These are phyloP conservation scores for Panicum virgatum DNA, from an alignment of 202 grass and related monocot genomes.

Conservation along the genomic window DNA sequence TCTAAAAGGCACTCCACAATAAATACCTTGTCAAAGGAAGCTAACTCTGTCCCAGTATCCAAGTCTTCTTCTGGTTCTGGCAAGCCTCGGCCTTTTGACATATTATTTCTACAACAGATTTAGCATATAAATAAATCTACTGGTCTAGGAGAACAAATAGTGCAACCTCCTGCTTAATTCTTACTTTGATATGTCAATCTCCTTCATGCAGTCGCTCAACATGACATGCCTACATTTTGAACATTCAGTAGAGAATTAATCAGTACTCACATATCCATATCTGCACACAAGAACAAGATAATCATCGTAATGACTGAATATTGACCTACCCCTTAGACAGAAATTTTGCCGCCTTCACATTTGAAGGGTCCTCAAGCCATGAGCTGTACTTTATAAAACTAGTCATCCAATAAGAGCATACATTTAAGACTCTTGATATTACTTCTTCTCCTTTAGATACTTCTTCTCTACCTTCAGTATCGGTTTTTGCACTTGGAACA, in stretches of 20 bases:
- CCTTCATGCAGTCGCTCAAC: slow-evolving; percentile 81
- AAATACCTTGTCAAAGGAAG: slow-evolving; percentile 94
- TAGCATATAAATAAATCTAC: slow-evolving; percentile 36
- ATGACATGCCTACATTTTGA: slow-evolving; percentile 65
- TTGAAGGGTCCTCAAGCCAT: slow-evolving; percentile 96
- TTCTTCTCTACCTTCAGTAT: slow-evolving; percentile 60
- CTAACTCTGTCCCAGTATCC: slow-evolving; percentile 49
- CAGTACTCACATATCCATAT: slow-evolving; percentile 21
- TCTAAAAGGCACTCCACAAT: slow-evolving; percentile 3
- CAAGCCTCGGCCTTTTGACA: slow-evolving; percentile 43
- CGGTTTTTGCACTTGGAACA: slow-evolving; percentile 48
- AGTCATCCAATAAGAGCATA: slow-evolving; percentile 91
- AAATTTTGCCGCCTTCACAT: slow-evolving; percentile 86
- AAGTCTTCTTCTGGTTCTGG: slow-evolving; percentile 38
- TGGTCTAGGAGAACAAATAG: slow-evolving; percentile 13
- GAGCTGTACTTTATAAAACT: slow-evolving; percentile 91
- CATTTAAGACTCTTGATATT: slow-evolving; percentile 68
- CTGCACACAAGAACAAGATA: slow-evolving; percentile 24
- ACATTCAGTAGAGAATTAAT: slow-evolving; percentile 36
- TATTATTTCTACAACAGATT: slow-evolving; percentile 52
- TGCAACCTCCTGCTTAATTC: slow-evolving; percentile 57
- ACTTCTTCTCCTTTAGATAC: slow-evolving; percentile 59
- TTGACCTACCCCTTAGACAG: slow-evolving; percentile 80
- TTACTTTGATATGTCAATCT: slow-evolving; percentile 75
- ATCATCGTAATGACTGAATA: slow-evolving; percentile 18